Percentiles rank a stretch among this genome's conserved stretches.
phyloP scores from a whole-genome alignment of 345 rosid species.

The Syzygium grande region DNA sequence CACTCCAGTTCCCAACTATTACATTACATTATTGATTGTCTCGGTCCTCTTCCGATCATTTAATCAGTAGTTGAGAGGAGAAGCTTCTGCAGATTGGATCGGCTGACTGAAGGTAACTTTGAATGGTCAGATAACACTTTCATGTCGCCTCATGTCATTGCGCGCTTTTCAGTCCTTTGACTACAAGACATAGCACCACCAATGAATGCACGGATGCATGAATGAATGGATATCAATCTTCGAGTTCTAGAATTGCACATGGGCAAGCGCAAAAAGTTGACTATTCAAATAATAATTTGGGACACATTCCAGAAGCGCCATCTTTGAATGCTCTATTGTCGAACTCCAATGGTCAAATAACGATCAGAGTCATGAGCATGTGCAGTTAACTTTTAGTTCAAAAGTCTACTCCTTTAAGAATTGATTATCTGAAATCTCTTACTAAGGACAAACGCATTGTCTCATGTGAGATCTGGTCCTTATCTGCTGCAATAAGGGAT shows the following conservation, averaged over 20 bases:
- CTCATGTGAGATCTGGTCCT: neutral
- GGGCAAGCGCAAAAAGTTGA: neutral
- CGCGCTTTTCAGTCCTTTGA: neutral
- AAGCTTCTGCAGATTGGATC: neutral
- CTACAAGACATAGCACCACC: neutral
- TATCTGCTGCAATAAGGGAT: neutral
- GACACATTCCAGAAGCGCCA: neutral
- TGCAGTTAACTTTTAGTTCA: neutral
- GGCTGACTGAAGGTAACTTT: neutral
- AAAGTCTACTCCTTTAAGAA: neutral
- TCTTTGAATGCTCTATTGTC: neutral
- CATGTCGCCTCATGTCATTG: neutral
- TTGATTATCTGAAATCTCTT: neutral
- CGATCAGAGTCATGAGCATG: neutral
- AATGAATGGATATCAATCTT: neutral
- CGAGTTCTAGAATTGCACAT: neutral
- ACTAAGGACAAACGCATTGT: neutral
- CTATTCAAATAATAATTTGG: rapidly evolving
- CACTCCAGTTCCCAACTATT: neutral
- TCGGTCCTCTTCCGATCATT: neutral
- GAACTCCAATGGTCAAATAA: neutral
- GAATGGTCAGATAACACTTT: neutral
- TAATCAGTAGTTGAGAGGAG: neutral
- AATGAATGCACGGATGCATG: neutral
- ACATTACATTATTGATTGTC: neutral